Base-by-base conservation (phyloP, 495 filamentous ascomycete species). In the Cercophora scortea region DNA sequence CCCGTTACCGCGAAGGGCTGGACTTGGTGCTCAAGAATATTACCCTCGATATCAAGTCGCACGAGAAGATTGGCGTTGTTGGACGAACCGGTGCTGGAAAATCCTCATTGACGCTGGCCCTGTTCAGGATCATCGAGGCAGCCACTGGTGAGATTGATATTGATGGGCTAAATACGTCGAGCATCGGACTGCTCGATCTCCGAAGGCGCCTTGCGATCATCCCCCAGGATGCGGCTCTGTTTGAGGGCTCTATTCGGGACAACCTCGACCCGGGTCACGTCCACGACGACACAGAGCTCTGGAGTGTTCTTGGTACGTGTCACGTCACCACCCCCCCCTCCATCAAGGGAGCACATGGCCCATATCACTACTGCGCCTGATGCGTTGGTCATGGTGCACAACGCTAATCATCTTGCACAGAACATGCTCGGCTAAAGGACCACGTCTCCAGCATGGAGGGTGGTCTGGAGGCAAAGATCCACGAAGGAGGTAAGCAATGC, bases 41-140 rank as follows among this genome's bases (percentile, higher is more conserved):
- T 66, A 89, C 83, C 57, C 72, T 98, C 13, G 81, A 89, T 58
- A 95, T 98, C 72, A 93, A 92, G 70, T 83, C 92, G 35, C 90
- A 86, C 65, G 93, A 98, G 75, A 98, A 98, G 78, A 89, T 98
- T 68, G 93, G 93, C 54, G 92, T 98, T 32, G 93, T 98, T 42
- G 93, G 93, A 58, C 86, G 93, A 17, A 98, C 93, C 9, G 93
- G 93, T 60, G 93, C 93, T 42, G 93, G 93, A 63, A 98, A 98
- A 74, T 95, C 89, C 54, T 96, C 91, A 6, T 76, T 98, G 60
- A 96, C 94, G 4, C 75, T 97, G 59, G 85, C 91, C 15, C 78
- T 99, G 32, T 99, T 99, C 77, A 82, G 94, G 42, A 92, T 99
- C 56, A 97, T 99, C 56, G 93, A 99, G 67, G 79, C 90, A 2